Conservation (phyloP, 371 early-diverging fungal genomes). For the Rhizopus stolonifer region DNA sequence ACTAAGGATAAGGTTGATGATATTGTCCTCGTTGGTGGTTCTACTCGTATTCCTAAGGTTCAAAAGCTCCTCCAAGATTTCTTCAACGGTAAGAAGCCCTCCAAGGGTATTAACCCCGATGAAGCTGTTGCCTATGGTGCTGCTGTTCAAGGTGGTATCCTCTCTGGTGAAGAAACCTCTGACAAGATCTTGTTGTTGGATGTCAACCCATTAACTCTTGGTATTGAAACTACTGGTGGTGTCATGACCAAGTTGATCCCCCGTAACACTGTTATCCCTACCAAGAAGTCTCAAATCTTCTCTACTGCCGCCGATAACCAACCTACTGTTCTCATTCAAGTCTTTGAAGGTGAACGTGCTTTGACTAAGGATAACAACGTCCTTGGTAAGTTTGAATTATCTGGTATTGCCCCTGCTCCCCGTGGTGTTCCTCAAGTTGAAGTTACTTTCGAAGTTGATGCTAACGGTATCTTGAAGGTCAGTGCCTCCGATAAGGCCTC, state of each 20-base stretch:
- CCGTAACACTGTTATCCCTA: constrained; percentile 98
- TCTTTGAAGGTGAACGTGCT: constrained; percentile 98
- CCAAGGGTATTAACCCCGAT: constrained; percentile 97
- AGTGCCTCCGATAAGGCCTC: constrained; percentile 96
- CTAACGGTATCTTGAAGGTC: constrained; percentile 98
- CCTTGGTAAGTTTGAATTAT: constrained; percentile 95
- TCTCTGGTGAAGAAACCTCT: constrained; percentile 84
- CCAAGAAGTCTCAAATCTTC: constrained; percentile 98
- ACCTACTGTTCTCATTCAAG: constrained; percentile 94
- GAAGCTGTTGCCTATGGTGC: constrained; percentile 99
- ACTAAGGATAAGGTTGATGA: constrained; percentile 89
- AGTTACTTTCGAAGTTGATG: constrained; percentile 97
- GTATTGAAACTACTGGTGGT: constrained; percentile 96
- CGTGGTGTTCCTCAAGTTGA: constrained; percentile 89
- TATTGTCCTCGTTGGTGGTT: constrained; percentile 99
- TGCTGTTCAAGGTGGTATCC: constrained; percentile 98
- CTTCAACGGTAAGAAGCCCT: constrained; percentile 93
- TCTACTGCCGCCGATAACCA: constrained; percentile 99
- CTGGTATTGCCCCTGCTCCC: constrained; percentile 82
- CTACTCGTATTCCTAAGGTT: constrained; percentile 99
- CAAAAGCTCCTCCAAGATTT: constrained; percentile 88
- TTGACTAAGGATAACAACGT: constrained; percentile 96
- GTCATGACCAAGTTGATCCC: constrained; percentile 95
- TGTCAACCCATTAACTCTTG: constrained; percentile 97
- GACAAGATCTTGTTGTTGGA: constrained; percentile 92